Conservation (phyloP, 1,284 basidiomycete genomes). For the Erythrobasidium hasegawianum region DNA sequence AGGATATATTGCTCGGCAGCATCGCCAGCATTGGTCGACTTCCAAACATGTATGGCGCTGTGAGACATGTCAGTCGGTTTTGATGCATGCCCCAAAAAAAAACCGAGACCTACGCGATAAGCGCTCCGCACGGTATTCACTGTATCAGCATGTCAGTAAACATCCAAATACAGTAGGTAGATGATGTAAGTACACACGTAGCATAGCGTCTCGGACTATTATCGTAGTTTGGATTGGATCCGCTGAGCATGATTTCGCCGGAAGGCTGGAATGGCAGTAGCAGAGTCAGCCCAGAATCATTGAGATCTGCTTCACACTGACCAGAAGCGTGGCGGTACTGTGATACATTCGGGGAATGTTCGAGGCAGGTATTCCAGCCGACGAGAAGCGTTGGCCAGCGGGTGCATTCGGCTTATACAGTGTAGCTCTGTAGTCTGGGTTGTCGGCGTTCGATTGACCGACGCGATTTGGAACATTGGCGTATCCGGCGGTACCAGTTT, state of each 20-base stretch:
- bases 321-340: conserved; percentile 47
- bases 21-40: conserved; percentile 56
- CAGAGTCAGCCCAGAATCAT: no score
- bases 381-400: conserved; percentile 60
- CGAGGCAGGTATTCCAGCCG: conserved; percentile 61
- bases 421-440: conserved; percentile 67
- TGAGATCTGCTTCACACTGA: no score
- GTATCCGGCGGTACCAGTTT: conserved; percentile 73
- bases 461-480: conserved; percentile 68
- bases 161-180: no score
- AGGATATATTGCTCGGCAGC: conserved; percentile 54
- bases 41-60: conserved; percentile 63
- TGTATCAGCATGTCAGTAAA: not conserved
- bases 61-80: conserved; percentile 68
- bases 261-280: conserved; percentile 33
- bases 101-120: not conserved
- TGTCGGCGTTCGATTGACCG: conserved; percentile 71
- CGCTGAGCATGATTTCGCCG: conserved; percentile 69
- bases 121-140: not conserved
- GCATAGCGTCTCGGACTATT: conserved; percentile 64
- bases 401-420: conserved; percentile 65
- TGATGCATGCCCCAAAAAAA: not conserved
- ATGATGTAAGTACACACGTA: conserved; percentile 59
- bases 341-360: conserved; percentile 77
- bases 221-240: conserved; percentile 77